Evolutionary conservation across 2,329 filamentous ascomycete species (phyloP).

Genomic region (Chrysosporium keratinophilum): DNA sequence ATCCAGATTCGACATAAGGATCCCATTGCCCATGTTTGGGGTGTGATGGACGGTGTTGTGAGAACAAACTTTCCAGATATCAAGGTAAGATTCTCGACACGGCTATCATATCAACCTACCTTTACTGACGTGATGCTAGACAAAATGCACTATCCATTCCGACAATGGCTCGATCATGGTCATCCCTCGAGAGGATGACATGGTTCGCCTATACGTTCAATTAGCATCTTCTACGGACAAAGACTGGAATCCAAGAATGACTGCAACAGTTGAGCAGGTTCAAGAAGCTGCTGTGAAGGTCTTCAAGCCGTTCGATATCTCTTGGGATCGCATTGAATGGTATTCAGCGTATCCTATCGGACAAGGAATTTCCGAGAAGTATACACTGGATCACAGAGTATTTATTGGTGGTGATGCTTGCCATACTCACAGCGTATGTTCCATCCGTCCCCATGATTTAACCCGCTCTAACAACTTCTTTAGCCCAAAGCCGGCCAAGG

Average conservation of each 20-base stretch:
- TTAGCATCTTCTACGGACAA: constrained; percentile 52
- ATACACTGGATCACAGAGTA: constrained; percentile 54
- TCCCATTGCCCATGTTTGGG: constrained; percentile 62
- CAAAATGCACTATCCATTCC: constrained; percentile 61
- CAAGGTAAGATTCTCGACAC: constrained; percentile 65
- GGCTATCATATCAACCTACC: neutral
- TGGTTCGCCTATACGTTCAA: constrained; percentile 45
- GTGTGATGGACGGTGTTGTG: constrained; percentile 66
- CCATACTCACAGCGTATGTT: constrained; percentile 47
- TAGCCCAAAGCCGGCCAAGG: constrained; percentile 54
- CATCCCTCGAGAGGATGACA: constrained; percentile 56
- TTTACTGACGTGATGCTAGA: constrained; percentile 8
- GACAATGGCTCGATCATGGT: constrained; percentile 70
- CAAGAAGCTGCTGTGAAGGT: constrained; percentile 50
- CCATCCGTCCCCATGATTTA: neutral
- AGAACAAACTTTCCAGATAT: constrained; percentile 68
- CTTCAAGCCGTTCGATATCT: constrained; percentile 49
- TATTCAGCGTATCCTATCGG: constrained; percentile 57
- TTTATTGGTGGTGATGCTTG: constrained; percentile 58
- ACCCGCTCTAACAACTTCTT: neutral
- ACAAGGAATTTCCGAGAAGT: constrained; percentile 54
- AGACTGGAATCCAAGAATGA: constrained; percentile 53
- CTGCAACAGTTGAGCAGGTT: constrained; percentile 49
- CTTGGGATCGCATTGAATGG: constrained; percentile 57
- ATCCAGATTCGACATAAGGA: constrained; percentile 52